Base-by-base conservation (phyloP, 148 eudicot genomes). In the Silene conica region DNA sequence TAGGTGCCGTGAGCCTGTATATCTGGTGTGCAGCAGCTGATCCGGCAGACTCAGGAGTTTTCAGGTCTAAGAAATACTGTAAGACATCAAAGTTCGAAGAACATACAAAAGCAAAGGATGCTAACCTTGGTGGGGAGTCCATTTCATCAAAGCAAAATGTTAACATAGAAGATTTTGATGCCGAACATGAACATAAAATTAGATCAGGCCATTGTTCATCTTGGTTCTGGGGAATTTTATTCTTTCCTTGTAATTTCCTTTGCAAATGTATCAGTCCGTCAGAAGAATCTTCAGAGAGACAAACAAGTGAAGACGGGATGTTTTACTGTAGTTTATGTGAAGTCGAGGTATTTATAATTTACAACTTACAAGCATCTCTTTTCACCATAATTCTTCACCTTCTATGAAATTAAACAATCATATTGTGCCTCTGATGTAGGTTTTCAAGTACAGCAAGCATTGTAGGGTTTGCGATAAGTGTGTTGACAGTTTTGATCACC, bases 391-490 rank as follows among this genome's bases (percentile, higher is more conserved):
- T 1, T 34, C 19, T 63, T 71, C 61, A 54, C 62, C 23, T 13
- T 50, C 28, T 62, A 19, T 50, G 57, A 48, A 34, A 14, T 52
- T 65, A 52, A 52, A 9, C 16, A 0, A 50, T 20, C 10, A 26
- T 73, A 55, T 50, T 46, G 18, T 84, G 66, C 28, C 71, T 72
- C 20, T 67, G 34, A 67, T 84, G 82, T 79, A 95, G 99, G 97
- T 96, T 78, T 96, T 82, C 87, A 96, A 89, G 92, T 92, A 92
- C 84, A 96, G 99, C 89, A 96, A 96, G 81, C 99, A 96, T 82
- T 96, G 99, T 67, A 86, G 99, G 87, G 99, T 96, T 69, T 96
- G 99, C 71, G 99, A 96, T 85, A 96, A 96, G 85, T 95, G 99
- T 70, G 99, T 96, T 8, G 86, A 90, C 80, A 74, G 77, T 68